These are phyloP conservation scores for Chlorella sorokiniana DNA, from an alignment of 139 green algal genomes.

Conservation along the genomic window DNA sequence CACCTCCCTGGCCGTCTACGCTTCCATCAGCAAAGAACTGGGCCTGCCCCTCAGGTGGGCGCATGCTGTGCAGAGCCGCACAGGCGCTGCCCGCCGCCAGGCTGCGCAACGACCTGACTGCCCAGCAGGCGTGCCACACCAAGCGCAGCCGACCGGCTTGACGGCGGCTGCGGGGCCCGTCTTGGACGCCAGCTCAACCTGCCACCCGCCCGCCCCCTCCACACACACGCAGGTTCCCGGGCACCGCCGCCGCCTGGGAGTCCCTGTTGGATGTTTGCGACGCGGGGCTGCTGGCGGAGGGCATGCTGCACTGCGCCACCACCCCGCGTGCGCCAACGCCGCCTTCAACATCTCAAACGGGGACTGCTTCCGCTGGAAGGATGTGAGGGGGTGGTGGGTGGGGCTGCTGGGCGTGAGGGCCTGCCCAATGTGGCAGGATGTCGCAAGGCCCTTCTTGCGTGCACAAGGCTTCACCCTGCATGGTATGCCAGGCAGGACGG, in stretches of 20 bases:
- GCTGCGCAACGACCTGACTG: background rate
- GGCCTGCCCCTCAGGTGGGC: conserved; percentile 17
- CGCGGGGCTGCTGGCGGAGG: conserved; percentile 40
- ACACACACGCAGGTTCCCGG: conserved; percentile 14
- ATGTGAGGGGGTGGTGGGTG: background rate
- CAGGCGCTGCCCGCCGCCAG: background rate
- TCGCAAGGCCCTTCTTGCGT: no score
- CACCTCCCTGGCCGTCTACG: conserved; percentile 30
- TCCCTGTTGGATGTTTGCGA: conserved; percentile 43
- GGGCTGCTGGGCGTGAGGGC: no score
- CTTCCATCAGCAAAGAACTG: conserved; percentile 34
- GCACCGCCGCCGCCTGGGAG: conserved; percentile 5
- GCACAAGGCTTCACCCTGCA: no score
- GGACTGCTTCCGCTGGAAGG: conserved; percentile 38
- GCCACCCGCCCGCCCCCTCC: background rate
- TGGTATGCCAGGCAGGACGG: no score
- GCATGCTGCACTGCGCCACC: conserved; percentile 40
- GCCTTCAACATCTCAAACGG: conserved; percentile 59
- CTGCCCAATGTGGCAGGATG: no score
- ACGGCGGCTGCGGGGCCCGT: no score
- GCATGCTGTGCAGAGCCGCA: background rate
- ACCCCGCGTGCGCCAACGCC: conserved; percentile 37
- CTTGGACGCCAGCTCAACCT: no score
- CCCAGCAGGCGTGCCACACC: background rate
- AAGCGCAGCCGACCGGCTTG: no score